Evolutionary conservation across 805 yeast genomes (phyloP).

Genomic region (Pichia ethanolica): DNA sequence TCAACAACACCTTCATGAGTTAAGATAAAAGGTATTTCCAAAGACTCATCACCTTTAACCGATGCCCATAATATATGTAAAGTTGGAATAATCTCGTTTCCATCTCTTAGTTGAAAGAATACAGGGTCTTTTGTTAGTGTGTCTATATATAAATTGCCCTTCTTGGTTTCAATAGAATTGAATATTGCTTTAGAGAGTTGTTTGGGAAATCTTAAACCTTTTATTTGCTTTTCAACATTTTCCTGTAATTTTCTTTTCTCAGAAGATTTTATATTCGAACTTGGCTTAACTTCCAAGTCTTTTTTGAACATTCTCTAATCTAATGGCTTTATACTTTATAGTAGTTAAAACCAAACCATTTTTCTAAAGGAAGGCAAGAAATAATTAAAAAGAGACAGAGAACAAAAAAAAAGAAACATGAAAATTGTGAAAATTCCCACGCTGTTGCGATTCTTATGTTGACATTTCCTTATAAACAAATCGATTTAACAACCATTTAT

Average conservation of each 20-base stretch:
- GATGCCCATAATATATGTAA: constrained; percentile 64
- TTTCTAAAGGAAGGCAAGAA: too few relatives aligned
- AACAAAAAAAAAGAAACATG: too few relatives aligned
- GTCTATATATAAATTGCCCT: constrained; percentile 61
- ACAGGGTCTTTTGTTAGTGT: constrained; percentile 52
- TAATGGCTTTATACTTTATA: too few relatives aligned
- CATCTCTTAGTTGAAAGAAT: constrained; percentile 57
- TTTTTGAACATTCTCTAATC: constrained; percentile 42
- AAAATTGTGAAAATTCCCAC: too few relatives aligned
- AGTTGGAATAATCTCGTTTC: constrained; percentile 52
- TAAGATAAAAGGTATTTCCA: constrained; percentile 47
- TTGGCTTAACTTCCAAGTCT: constrained; percentile 55
- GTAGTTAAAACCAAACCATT: too few relatives aligned
- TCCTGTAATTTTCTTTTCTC: constrained; percentile 58
- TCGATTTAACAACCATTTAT: too few relatives aligned
- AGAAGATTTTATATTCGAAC: constrained; percentile 73
- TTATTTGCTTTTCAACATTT: constrained; percentile 5
- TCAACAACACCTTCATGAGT: constrained; percentile 73
- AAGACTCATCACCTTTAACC: background rate
- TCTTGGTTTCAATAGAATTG: constrained; percentile 39
- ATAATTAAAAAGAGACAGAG: too few relatives aligned
- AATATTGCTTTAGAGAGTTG: constrained; percentile 59
- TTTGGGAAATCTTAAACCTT: constrained; percentile 37
- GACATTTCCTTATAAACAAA: too few relatives aligned
- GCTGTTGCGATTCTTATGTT: too few relatives aligned